Conservation (phyloP, 495 filamentous ascomycete genomes). For the Talaromyces thailandensis region DNA sequence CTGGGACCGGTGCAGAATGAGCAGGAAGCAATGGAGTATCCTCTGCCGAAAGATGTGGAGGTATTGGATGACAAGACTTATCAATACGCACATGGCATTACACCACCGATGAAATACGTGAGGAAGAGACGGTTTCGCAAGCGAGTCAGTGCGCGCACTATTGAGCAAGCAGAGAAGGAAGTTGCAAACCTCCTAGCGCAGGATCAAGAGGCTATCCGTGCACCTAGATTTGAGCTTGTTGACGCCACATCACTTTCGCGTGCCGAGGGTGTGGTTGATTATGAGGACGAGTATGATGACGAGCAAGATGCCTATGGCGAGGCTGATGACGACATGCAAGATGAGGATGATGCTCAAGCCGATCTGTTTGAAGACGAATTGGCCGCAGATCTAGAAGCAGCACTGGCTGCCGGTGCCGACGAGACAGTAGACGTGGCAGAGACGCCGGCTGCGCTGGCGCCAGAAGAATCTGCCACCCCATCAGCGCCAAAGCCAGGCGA, state of each 20-base stretch:
- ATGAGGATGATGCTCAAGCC: constrained; percentile 27
- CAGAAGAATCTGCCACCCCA: constrained; percentile 6
- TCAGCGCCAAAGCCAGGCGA: constrained; percentile 14
- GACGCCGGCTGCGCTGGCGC: constrained; percentile 21
- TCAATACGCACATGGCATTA: constrained; percentile 86
- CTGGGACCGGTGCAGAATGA: constrained; percentile 62
- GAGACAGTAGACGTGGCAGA: constrained; percentile 25
- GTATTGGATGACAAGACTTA: constrained; percentile 47
- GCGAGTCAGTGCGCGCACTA: constrained; percentile 70
- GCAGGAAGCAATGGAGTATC: constrained; percentile 56
- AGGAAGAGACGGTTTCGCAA: constrained; percentile 74
- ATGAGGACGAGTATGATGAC: constrained; percentile 34
- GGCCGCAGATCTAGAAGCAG: constrained; percentile 46
- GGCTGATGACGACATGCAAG: constrained; percentile 42
- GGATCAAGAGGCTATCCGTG: constrained; percentile 50
- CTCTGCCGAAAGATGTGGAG: constrained; percentile 57
- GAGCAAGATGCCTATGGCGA: constrained; percentile 47
- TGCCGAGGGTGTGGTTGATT: constrained; percentile 36
- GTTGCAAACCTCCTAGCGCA: constrained; percentile 67
- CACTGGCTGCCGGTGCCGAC: constrained; percentile 40
- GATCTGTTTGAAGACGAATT: constrained; percentile 48
- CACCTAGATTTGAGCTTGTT: constrained; percentile 52
- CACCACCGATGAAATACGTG: constrained; percentile 82
- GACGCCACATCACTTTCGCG: constrained; percentile 49
- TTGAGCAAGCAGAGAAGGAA: constrained; percentile 77